phyloP scores from a whole-genome alignment of 2,329 filamentous ascomycete genomes.

The Apiospora phragmitis region DNA sequence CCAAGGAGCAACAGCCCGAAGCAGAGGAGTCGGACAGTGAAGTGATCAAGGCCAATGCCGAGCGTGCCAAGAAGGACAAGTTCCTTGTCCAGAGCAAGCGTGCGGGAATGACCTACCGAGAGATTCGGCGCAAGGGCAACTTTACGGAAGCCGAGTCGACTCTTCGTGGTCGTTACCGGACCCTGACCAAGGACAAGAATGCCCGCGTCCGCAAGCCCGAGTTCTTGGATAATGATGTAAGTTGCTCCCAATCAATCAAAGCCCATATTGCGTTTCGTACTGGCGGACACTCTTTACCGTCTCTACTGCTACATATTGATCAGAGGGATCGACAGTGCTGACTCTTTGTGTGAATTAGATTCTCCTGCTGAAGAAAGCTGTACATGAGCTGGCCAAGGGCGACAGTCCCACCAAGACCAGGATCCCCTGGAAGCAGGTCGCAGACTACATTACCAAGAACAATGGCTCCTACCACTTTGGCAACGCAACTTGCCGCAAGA shows the following conservation, averaged over 20 bases:
- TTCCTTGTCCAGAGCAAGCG: slow-evolving; percentile 55
- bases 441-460: slow-evolving; percentile 49
- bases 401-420: slow-evolving; percentile 34
- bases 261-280: too few relatives aligned
- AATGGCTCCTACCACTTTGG: slow-evolving; percentile 62
- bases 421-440: slow-evolving; percentile 58
- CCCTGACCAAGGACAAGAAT: slow-evolving; percentile 62
- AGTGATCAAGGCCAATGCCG: slow-evolving; percentile 3
- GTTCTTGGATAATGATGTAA: slow-evolving; percentile 65
- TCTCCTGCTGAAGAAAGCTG: slow-evolving; percentile 44
- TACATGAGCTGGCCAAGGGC: slow-evolving; percentile 37
- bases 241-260: slow-evolving; percentile 31
- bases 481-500: slow-evolving; percentile 58
- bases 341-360: slow-evolving; percentile 34
- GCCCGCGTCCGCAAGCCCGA: slow-evolving; percentile 65
- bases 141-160: slow-evolving; percentile 71
- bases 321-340: not conserved
- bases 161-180: slow-evolving; percentile 66
- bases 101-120: slow-evolving; percentile 62
- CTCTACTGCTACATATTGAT: not conserved
- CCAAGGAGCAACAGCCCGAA: slow-evolving; percentile 13
- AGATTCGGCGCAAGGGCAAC: slow-evolving; percentile 57
- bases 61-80: slow-evolving; percentile 41
- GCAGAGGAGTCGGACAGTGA: slow-evolving; percentile 8
- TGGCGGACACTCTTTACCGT: not conserved